Evolutionary conservation across 441 rosid species (phyloP), one percentile per base, ranked within the genome.

Genomic region (Pelargonium australe): DNA sequence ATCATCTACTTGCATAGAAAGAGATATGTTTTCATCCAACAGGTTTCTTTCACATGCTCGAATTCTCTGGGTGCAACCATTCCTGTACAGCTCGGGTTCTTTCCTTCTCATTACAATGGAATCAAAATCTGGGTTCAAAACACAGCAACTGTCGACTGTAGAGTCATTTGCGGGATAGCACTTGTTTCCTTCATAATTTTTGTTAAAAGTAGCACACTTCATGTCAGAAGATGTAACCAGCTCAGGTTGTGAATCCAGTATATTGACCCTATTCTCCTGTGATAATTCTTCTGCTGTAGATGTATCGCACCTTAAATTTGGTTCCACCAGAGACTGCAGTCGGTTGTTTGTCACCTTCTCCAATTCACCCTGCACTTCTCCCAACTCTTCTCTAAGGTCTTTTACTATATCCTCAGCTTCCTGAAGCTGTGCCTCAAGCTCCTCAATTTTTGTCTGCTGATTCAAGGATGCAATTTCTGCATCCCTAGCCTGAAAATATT

Each of bases 341-440:
- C 69, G 76, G 25, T 79, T 68, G 69, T 58, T 70, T 1, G 72
- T 70, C 64, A 74, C 72, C 79, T 67, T 87, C 69, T 85, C 89
- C 76, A 87, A 80, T 83, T 85, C 90, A 67, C 83, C 84, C 66
- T 79, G 94, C 47, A 84, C 74, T 82, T 79, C 85, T 72, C 84
- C 83, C 81, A 91, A 79, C 79, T 89, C 97, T 71, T 83, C 74
- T 77, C 91, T 85, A 51, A 93, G 89, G 74, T 91, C 98, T 76
- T 85, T 88, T 41, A 91, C 97, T 64, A 87, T 87, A 78, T 85
- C 95, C 83, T 91, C 92, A 77, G 97, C 93, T 83, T 89, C 98
- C 72, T 90, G 88, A 64, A 93, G 89, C 75, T 83, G 97, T 75
- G 95, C 90, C 80, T 93, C 96, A 63, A 93, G 93, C 77, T 85